A percentile compares a stretch with the other conserved stretches of the same genome.
Conservation (phyloP, 2,329 filamentous ascomycete species). For the Magnaporthales sp. region DNA sequence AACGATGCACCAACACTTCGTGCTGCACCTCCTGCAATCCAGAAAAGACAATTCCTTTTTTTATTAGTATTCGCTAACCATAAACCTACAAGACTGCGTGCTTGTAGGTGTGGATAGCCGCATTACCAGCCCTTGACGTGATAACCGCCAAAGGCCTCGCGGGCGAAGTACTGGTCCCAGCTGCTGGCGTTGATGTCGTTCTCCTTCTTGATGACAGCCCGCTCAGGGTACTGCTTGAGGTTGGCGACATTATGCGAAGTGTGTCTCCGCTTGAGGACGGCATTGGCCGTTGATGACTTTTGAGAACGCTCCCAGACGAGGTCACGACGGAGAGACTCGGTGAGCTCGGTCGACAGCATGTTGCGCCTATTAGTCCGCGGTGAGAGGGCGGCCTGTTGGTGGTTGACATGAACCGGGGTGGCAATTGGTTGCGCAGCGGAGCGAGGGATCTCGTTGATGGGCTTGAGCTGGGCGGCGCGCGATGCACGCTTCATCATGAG, state of each 20-base stretch:
- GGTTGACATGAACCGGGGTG: conserved; percentile 54
- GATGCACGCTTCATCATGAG: conserved; percentile 56
- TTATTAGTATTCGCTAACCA: no score
- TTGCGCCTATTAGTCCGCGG: conserved; percentile 87
- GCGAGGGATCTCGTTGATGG: conserved; percentile 55
- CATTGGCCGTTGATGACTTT: conserved; percentile 81
- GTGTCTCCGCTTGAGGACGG: conserved; percentile 80
- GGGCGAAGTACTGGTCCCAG: conserved; percentile 80
- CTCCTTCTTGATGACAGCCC: conserved; percentile 48
- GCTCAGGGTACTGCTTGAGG: conserved; percentile 71
- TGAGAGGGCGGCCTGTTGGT: conserved; percentile 70
- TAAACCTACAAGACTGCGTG: no score
- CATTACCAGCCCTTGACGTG: conserved; percentile 76
- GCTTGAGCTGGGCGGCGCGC: conserved; percentile 37
- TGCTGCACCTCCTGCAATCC: not conserved
- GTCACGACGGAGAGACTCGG: conserved; percentile 83
- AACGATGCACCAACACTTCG: not conserved
- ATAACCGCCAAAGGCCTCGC: conserved; percentile 62
- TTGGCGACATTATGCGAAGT: conserved; percentile 88
- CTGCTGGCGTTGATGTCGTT: conserved; percentile 60
- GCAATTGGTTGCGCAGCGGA: conserved; percentile 70
- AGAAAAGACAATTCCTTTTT: no score
- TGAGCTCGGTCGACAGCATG: conserved; percentile 92
- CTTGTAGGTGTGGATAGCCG: no score
- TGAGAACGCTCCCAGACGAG: conserved; percentile 94